A percentile compares a stretch with the other conserved stretches of the same genome.
These are phyloP conservation scores for Boletus huronensis DNA, from an alignment of 768 basidiomycete genomes.

Conservation along the genomic window DNA sequence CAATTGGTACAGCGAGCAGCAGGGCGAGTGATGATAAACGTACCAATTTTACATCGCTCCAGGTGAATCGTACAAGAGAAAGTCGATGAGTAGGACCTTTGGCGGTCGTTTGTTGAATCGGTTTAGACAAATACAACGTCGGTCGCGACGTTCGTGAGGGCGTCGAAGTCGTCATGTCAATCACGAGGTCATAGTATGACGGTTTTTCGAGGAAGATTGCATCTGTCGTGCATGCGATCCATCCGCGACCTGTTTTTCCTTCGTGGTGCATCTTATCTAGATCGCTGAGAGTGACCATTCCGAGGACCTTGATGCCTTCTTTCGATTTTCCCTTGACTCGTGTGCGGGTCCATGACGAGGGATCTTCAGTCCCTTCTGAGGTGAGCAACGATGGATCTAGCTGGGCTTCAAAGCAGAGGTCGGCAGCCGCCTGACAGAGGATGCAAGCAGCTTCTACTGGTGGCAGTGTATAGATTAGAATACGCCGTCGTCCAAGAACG, in stretches of 20 bases:
- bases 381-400: constrained; percentile 23
- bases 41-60: constrained; percentile 79
- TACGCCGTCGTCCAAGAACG: constrained; percentile 65
- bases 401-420: constrained; percentile 56
- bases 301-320: constrained; percentile 64
- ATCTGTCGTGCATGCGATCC: constrained; percentile 88
- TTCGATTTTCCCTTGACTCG: constrained; percentile 39
- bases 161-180: constrained; percentile 71
- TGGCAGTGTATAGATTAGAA: constrained; percentile 77
- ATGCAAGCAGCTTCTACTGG: constrained; percentile 79
- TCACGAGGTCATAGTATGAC: constrained; percentile 71
- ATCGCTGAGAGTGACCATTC: constrained; percentile 77
- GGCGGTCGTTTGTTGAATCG: constrained; percentile 34
- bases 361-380: constrained; percentile 21
- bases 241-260: constrained; percentile 59
- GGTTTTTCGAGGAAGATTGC: constrained; percentile 83
- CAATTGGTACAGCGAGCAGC: not conserved
- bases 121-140: constrained; percentile 59
- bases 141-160: constrained; percentile 61
- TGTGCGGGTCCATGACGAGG: constrained; percentile 30
- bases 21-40: constrained; percentile 17
- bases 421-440: constrained; percentile 58
- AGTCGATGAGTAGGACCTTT: constrained; percentile 51
- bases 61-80: constrained; percentile 67
- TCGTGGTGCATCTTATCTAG: constrained; percentile 58